Percentiles rank a stretch among this genome's conserved stretches.
phyloP scores from a whole-genome alignment of 208 protist species.

The Strigomonas oncopelti region DNA sequence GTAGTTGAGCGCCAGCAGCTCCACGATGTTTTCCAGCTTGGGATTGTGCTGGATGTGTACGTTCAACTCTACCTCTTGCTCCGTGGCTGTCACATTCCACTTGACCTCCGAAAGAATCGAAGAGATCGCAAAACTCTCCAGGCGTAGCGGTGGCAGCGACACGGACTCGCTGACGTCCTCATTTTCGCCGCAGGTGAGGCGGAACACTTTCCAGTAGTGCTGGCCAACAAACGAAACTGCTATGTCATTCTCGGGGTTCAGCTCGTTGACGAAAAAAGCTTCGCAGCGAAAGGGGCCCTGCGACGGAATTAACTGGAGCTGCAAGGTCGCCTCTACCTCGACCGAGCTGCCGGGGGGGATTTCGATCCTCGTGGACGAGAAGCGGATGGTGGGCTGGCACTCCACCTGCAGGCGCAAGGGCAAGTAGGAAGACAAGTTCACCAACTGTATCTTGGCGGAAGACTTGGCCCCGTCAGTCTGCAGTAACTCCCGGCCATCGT shows the following conservation, averaged over 20 bases:
- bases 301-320: constrained; percentile 51
- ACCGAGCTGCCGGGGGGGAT: constrained; percentile 51
- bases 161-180: constrained; percentile 51
- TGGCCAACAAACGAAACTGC: constrained; percentile 67
- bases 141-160: constrained; percentile 49
- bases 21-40: constrained; percentile 63
- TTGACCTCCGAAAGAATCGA: constrained; percentile 64
- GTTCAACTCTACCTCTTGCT: constrained; percentile 53
- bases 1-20: constrained; percentile 74
- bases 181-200: constrained; percentile 33
- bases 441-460: constrained; percentile 1
- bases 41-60: constrained; percentile 48
- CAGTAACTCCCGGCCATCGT: background rate
- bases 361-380: constrained; percentile 49
- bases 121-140: constrained; percentile 31
- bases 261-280: constrained; percentile 81
- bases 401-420: constrained; percentile 73
- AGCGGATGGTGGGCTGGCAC: constrained; percentile 68
- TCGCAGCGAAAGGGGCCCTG: constrained; percentile 77
- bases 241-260: constrained; percentile 87
- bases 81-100: constrained; percentile 52
- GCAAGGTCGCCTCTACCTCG: constrained; percentile 53
- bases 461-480: background rate
- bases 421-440: constrained; percentile 63
- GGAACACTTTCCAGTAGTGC: constrained; percentile 82